These are phyloP conservation scores for Zopfia rhizophila DNA, from an alignment of 2,329 filamentous ascomycete species.

Conservation along the genomic window DNA sequence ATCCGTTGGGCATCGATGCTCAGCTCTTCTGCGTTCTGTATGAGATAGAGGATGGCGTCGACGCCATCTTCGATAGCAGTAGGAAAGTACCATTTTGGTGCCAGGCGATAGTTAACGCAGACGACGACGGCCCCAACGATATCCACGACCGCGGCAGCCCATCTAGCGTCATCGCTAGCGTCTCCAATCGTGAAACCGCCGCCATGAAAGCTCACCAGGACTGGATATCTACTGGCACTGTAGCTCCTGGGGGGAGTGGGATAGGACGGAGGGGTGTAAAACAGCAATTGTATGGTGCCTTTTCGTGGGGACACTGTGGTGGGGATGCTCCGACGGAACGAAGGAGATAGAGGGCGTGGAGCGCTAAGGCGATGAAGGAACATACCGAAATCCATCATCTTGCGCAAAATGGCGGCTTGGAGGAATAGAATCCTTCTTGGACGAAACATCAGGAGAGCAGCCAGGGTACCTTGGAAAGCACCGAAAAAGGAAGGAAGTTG, in stretches of 20 bases:
- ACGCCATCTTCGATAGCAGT: slow-evolving; percentile 68
- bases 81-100: slow-evolving; percentile 67
- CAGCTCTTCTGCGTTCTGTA: slow-evolving; percentile 62
- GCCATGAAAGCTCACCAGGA: slow-evolving; percentile 48
- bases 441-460: too few relatives aligned
- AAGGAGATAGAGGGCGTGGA: too few relatives aligned
- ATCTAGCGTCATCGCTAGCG: slow-evolving; percentile 62
- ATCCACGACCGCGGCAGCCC: slow-evolving; percentile 62
- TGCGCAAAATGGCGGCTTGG: too few relatives aligned
- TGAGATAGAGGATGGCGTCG: slow-evolving; percentile 64
- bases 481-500: too few relatives aligned
- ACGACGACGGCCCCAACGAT: slow-evolving; percentile 65
- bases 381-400: too few relatives aligned
- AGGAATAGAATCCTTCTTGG: too few relatives aligned
- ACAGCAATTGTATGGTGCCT: slow-evolving; percentile 60
- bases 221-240: too few relatives aligned
- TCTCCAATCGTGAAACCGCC: slow-evolving; percentile 42
- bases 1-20: slow-evolving; percentile 64
- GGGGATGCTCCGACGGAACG: slow-evolving; percentile 65
- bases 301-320: slow-evolving; percentile 52
- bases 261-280: slow-evolving; percentile 64
- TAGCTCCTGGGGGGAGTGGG: too few relatives aligned
- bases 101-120: slow-evolving; percentile 65
- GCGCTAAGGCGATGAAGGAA: too few relatives aligned
- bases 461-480: too few relatives aligned